Base-by-base conservation (phyloP, 2,329 filamentous ascomycete species). In the Aureobasidium musti region DNA sequence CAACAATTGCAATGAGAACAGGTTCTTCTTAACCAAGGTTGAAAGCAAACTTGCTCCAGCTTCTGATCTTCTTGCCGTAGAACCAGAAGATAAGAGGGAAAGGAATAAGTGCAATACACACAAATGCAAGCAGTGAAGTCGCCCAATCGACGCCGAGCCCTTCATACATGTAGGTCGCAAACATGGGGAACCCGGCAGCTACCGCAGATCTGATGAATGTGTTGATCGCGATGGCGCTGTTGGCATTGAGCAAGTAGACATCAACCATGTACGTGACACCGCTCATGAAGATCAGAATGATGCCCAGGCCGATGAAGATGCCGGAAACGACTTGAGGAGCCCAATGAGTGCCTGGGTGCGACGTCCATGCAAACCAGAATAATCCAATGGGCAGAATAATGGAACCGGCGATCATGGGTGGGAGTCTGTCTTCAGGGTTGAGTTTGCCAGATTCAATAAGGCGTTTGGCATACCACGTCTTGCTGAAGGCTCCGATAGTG, bases 321-420 rank as follows among this genome's bases (percentile, higher is more conserved):
- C 65, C 67, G 10, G 57, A 49, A 8, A 68, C n/a, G 1, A 64
- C 73, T 21, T 63, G 65, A 30, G 57, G 14, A 3, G 50, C 45
- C 64, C 64, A 67, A 19, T 45, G 50, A 10, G 49, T 67, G 10
- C 33, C n/a, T 0, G 53, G 45, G 11, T 56, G 52, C 5, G 50
- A 49, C 4, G 65, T 67, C 67, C 67, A 68, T 4, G 50, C 67
- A 21, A 67, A 68, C 65, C 64, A 67, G 39, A 68, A 68, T 4
- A 68, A 52, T 1, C 67, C 67, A 10, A 76, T 74, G 0, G 81
- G 80, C 1, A 79, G 72, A 4, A 82, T 74, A 13, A 84, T 65
- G 8, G 81, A 78, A 2, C 81, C 83, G n/a, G 82, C 69, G 70
- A 87, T 84, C 65, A 80, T 76, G 0, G 79, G 78, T 3, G 77